These are phyloP conservation scores for Microdochium paspali DNA, from an alignment of 2,329 filamentous ascomycete species.

Conservation along the genomic window DNA sequence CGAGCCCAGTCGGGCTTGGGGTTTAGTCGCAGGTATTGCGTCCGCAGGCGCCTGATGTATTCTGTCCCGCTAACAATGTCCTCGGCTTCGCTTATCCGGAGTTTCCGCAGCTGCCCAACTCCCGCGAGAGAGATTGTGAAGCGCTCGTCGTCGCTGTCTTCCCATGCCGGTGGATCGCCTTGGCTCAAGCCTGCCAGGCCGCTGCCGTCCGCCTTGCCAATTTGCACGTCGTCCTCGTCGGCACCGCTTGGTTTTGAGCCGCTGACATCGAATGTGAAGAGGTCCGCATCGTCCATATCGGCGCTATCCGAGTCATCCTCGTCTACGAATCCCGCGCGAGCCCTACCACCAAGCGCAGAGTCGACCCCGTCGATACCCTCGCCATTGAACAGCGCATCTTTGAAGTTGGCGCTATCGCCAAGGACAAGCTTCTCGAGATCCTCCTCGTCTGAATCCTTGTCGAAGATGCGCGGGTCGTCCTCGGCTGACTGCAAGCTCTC, in stretches of 20 bases:
- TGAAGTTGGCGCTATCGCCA: slow-evolving; percentile 77
- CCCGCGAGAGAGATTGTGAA: slow-evolving; percentile 74
- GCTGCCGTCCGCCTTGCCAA: slow-evolving; percentile 35
- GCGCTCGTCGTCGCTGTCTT: slow-evolving; percentile 92
- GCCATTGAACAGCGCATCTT: slow-evolving; percentile 56
- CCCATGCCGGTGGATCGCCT: slow-evolving; percentile 59
- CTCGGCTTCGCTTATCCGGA: slow-evolving; percentile 71
- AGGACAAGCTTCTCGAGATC: slow-evolving; percentile 84
- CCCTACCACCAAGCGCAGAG: slow-evolving; percentile 13
- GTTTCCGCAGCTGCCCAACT: slow-evolving; percentile 68
- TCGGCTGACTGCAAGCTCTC: neutral
- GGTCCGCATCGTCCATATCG: slow-evolving; percentile 65
- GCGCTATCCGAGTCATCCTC: slow-evolving; percentile 21
- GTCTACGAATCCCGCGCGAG: slow-evolving; percentile 18
- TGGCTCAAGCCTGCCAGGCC: neutral
- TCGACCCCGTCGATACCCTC: slow-evolving; percentile 24
- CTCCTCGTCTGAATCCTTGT: slow-evolving; percentile 75
- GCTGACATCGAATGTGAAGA: slow-evolving; percentile 76
- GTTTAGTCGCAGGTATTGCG: slow-evolving; percentile 59
- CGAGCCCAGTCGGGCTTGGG: slow-evolving; percentile 52
- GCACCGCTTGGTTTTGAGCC: slow-evolving; percentile 64
- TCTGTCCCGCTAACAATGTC: slow-evolving; percentile 81
- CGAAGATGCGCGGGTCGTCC: slow-evolving; percentile 17
- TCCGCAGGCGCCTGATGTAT: slow-evolving; percentile 70
- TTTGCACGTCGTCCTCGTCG: slow-evolving; percentile 89